A percentile compares a stretch with the other conserved stretches of the same genome.
phyloP scores from a whole-genome alignment of 768 basidiomycete genomes.

The Lentinula raphanica region DNA sequence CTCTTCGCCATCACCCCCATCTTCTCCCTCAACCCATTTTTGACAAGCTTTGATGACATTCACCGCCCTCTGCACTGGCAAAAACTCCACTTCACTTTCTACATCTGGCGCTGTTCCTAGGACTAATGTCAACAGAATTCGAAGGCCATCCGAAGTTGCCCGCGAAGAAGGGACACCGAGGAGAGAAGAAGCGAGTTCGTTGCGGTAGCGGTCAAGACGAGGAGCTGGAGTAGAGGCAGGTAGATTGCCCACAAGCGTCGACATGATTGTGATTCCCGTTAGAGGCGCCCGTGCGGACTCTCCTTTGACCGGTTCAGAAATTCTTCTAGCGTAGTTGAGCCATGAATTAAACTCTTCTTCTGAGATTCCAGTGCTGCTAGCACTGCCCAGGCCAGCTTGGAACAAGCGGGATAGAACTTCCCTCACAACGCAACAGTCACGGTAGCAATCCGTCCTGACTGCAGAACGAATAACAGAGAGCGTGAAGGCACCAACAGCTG shows the following conservation, averaged over 20 bases:
- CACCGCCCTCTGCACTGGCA: conserved; percentile 79
- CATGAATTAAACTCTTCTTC: conserved; percentile 70
- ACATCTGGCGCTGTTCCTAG: conserved; percentile 60
- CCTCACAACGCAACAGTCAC: conserved; percentile 57
- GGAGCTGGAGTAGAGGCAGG: conserved; percentile 30
- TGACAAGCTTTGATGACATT: conserved; percentile 84
- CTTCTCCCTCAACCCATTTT: conserved; percentile 66
- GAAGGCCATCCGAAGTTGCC: conserved; percentile 66
- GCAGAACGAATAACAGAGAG: conserved; percentile 26
- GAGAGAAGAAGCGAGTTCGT: conserved; percentile 82
- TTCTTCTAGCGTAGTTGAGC: conserved; percentile 60
- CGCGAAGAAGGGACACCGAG: conserved; percentile 58
- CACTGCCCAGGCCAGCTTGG: neutral
- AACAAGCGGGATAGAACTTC: conserved; percentile 56
- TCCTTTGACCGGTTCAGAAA: conserved; percentile 54
- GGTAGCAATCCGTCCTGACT: conserved; percentile 36
- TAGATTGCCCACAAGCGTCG: neutral
- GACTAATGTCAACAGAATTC: conserved; percentile 60
- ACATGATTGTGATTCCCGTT: neutral
- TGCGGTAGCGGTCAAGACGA: conserved; percentile 74
- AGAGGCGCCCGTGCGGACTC: conserved; percentile 15
- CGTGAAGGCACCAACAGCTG: conserved; percentile 23
- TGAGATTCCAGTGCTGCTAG: conserved; percentile 39
- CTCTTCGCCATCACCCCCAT: conserved; percentile 35
- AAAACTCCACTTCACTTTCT: conserved; percentile 77